Conservation (phyloP, 2,329 filamentous ascomycete genomes). For the Pochonia chlamydosporia region DNA sequence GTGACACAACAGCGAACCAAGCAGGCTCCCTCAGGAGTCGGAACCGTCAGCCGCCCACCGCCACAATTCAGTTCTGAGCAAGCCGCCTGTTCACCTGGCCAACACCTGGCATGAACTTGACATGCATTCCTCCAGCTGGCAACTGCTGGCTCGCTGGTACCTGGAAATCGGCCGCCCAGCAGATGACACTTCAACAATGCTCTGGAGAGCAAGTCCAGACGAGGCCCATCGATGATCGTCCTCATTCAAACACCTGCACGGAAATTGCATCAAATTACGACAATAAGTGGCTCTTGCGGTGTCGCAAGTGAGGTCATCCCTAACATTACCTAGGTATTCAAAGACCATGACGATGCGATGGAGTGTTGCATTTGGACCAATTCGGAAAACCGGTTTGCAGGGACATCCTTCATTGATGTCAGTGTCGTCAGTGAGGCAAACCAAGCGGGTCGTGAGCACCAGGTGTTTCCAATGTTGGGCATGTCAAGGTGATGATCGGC, state of each 20-base stretch:
- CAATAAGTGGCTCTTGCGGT: not conserved
- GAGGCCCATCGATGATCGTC: not conserved
- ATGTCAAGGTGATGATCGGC: not conserved
- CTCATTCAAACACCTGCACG: not conserved
- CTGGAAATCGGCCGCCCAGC: not conserved
- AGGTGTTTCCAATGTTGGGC: not conserved
- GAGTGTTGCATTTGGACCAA: not conserved
- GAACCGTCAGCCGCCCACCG: too few species aligned
- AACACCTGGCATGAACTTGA: not conserved
- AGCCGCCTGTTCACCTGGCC: not conserved
- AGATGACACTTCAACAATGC: too few species aligned
- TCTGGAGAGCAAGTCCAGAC: too few species aligned
- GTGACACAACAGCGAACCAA: too few species aligned
- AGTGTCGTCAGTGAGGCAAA: not conserved
- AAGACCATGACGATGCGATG: not conserved
- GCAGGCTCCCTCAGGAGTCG: too few species aligned
- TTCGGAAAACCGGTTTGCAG: not conserved
- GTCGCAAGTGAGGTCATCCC: not conserved
- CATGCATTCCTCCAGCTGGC: not conserved
- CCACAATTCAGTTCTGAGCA: too few species aligned
- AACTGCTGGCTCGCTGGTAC: too few species aligned
- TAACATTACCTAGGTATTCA: not conserved
- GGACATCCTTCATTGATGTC: not conserved
- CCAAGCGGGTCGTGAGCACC: not conserved
- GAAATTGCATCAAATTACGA: not conserved